Conservation (phyloP, 2,329 filamentous ascomycete genomes). For the Keithomyces neogunnii region DNA sequence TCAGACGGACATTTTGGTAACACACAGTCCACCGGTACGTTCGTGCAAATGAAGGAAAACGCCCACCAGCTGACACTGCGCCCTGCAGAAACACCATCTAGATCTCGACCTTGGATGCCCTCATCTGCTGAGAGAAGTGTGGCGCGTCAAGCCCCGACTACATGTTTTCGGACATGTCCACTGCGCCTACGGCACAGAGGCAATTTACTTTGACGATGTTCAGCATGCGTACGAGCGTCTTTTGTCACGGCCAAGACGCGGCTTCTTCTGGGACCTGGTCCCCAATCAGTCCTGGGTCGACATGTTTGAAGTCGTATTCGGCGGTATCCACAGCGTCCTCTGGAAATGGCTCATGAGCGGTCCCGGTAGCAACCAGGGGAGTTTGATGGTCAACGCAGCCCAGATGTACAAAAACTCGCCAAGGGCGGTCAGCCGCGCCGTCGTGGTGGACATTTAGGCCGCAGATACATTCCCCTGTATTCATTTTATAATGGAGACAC, state of each 20-base stretch:
- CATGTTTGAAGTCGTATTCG: constrained; percentile 32
- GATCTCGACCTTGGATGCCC: constrained; percentile 64
- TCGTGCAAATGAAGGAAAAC: background rate
- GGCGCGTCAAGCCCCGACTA: constrained; percentile 63
- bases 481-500: too few relatives aligned
- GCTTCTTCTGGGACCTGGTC: constrained; percentile 36
- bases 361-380: constrained; percentile 38
- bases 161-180: constrained; percentile 87
- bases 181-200: constrained; percentile 60
- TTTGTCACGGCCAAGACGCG: constrained; percentile 33
- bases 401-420: constrained; percentile 48
- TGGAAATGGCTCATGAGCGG: constrained; percentile 52
- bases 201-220: constrained; percentile 65
- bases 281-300: constrained; percentile 39
- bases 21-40: constrained; percentile 65
- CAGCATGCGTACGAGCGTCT: constrained; percentile 66
- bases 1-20: constrained; percentile 70
- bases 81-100: constrained; percentile 52
- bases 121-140: constrained; percentile 61
- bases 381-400: constrained; percentile 48
- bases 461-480: background rate
- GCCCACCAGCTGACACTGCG: background rate
- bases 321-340: constrained; percentile 38
- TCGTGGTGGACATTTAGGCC: constrained; percentile 25
- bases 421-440: constrained; percentile 31